Evolutionary conservation across 495 filamentous ascomycete genomes (phyloP).

Genomic region (Neurospora sublineolata): DNA sequence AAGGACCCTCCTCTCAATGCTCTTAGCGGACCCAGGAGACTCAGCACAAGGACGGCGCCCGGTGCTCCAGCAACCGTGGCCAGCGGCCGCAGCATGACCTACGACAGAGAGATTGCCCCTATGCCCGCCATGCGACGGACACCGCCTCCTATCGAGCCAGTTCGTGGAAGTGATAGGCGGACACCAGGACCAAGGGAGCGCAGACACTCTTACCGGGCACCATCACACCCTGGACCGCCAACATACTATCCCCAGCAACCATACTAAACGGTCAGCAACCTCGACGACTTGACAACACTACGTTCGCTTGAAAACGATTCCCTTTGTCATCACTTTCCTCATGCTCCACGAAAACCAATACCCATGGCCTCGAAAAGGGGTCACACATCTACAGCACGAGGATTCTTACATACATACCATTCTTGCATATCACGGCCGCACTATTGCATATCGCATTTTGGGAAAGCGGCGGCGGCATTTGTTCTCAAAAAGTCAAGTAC

Average conservation of each 20-base stretch:
- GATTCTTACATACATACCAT: not conserved
- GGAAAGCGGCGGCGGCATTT: not conserved
- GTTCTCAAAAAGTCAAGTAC: not conserved
- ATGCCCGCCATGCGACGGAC: conserved; percentile 13
- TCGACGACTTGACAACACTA: not conserved
- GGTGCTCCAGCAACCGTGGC: conserved; percentile 17
- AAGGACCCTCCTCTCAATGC: conserved; percentile 46
- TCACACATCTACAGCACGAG: not conserved
- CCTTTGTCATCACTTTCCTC: not conserved
- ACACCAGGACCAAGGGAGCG: conserved; percentile 20
- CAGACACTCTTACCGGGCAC: conserved; percentile 14
- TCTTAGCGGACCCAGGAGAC: conserved; percentile 33
- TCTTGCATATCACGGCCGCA: not conserved
- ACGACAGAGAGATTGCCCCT: conserved; percentile 15
- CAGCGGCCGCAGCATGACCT: conserved; percentile 21
- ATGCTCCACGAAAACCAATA: not conserved
- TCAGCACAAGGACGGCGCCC: conserved; percentile 17
- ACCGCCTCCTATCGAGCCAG: conserved; percentile 21
- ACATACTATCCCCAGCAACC: conserved; percentile 12
- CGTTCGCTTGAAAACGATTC: not conserved
- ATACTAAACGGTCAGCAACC: not conserved
- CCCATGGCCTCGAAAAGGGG: not conserved
- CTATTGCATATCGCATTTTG: not conserved
- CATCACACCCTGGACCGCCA: conserved; percentile 16
- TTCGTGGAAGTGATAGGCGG: conserved; percentile 17